phyloP scores from a whole-genome alignment of 164 flowering plant genomes.

The Sextonia rubra region DNA sequence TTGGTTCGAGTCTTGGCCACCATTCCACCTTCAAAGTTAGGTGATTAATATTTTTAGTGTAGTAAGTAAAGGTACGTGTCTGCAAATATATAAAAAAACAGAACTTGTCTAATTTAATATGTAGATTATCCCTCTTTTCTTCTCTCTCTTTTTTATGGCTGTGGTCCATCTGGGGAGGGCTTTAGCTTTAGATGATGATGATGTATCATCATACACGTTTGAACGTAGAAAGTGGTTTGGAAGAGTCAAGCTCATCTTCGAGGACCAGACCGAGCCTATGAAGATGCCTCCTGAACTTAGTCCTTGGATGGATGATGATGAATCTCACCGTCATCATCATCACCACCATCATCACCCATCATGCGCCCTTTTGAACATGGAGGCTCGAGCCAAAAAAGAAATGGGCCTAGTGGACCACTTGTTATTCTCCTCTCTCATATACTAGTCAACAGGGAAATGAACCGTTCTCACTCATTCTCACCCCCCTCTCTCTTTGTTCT shows the following conservation, averaged over 20 bases:
- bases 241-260: slow-evolving; percentile 2
- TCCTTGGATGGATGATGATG: slow-evolving; percentile 4
- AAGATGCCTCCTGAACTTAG: background rate
- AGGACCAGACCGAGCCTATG: background rate
- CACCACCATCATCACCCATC: slow-evolving; percentile 1
- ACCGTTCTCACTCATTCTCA: background rate
- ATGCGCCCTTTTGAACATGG: slow-evolving; percentile 5
- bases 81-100: background rate
- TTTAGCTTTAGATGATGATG: background rate
- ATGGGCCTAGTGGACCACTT: slow-evolving; percentile 2
- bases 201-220: slow-evolving; percentile 4
- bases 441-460: slow-evolving; percentile 3
- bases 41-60: background rate
- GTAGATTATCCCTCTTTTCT: background rate
- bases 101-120: background rate
- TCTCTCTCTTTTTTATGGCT: background rate
- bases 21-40: background rate
- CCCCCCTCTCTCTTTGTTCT: background rate
- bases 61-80: background rate
- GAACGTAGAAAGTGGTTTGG: slow-evolving; percentile 6
- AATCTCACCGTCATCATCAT: background rate
- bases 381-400: slow-evolving; percentile 5
- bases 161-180: slow-evolving; percentile 6
- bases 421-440: background rate
- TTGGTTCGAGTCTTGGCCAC: too few relatives aligned